Conservation (phyloP, 768 basidiomycete species). For the Kwoniella newhampshirensis region DNA sequence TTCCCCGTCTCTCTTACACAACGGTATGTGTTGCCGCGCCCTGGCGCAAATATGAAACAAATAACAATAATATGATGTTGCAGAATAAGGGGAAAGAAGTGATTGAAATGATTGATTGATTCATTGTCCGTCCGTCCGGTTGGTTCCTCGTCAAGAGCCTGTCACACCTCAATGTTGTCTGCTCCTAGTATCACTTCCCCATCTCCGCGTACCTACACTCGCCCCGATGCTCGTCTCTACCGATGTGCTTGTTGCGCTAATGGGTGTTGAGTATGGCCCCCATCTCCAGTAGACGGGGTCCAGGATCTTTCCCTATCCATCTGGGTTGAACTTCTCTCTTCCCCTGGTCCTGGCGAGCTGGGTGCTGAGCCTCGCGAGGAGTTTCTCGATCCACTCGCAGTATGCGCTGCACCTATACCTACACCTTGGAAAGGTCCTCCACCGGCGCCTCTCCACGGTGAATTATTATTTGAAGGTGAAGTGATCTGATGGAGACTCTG, state of each 20-base stretch:
- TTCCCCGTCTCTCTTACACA: too few species aligned
- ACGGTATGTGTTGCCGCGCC: too few species aligned
- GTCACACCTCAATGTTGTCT: too few species aligned
- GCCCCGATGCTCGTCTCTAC: background rate
- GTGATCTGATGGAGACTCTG: conserved; percentile 10
- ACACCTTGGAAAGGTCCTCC: conserved; percentile 37
- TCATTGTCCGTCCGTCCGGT: too few species aligned
- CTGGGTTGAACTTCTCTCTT: conserved; percentile 25
- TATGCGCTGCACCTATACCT: conserved; percentile 10
- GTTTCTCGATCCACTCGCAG: conserved; percentile 23
- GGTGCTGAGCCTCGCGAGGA: conserved; percentile 39
- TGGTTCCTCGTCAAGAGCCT: too few species aligned
- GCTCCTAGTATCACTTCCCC: too few species aligned
- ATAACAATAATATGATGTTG: too few species aligned
- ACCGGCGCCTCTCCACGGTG: conserved; percentile 4
- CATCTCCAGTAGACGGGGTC: conserved; percentile 25
- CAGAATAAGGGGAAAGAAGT: too few species aligned
- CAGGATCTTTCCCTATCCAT: conserved; percentile 41
- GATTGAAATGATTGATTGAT: too few species aligned
- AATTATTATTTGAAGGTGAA: background rate
- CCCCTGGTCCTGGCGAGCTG: conserved; percentile 35
- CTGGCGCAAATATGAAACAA: too few species aligned
- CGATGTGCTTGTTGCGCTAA: conserved; percentile 2
- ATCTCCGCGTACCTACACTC: too few species aligned
- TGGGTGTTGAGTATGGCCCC: conserved; percentile 5